A percentile compares a stretch with the other conserved stretches of the same genome.
Evolutionary conservation across 352 stramenopile genomes (phyloP).

Genomic region (Phytophthora pinifolia): DNA sequence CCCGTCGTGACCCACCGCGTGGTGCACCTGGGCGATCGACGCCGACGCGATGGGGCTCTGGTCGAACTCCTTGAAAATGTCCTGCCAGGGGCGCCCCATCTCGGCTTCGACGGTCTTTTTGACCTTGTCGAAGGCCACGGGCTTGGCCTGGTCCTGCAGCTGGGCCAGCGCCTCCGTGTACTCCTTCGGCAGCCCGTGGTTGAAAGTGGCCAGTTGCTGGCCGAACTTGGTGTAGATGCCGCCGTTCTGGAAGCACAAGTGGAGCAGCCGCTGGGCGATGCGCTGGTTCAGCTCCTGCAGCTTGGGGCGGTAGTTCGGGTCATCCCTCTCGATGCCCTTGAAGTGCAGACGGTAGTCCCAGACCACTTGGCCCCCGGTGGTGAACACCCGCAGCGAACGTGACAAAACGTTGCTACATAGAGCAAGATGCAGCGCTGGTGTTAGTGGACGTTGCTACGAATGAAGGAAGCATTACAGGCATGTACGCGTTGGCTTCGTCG

Average conservation of each 20-base stretch:
- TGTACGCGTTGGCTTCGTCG: constrained; percentile 56
- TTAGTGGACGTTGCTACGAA: neutral
- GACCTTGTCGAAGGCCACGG: constrained; percentile 50
- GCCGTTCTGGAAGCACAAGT: constrained; percentile 92
- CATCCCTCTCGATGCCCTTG: constrained; percentile 36
- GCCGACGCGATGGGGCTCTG: constrained; percentile 92
- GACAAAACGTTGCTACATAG: constrained; percentile 54
- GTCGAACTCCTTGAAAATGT: constrained; percentile 92
- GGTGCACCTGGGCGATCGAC: constrained; percentile 96
- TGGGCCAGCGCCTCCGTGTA: constrained; percentile 91
- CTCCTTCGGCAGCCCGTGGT: constrained; percentile 94
- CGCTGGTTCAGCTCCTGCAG: constrained; percentile 71
- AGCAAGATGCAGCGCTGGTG: neutral
- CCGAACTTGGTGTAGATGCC: constrained; percentile 98
- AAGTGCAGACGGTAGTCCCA: constrained; percentile 61
- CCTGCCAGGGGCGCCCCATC: constrained; percentile 63
- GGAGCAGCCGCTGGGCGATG: constrained; percentile 86
- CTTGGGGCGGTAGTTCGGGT: constrained; percentile 59
- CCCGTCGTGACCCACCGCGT: constrained; percentile 87
- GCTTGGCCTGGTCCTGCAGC: constrained; percentile 93
- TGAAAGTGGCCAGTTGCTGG: constrained; percentile 96
- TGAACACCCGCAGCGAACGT: constrained; percentile 61
- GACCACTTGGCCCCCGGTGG: constrained; percentile 42
- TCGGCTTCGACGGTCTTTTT: constrained; percentile 61
- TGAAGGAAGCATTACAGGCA: neutral